These are phyloP conservation scores for Fusarium solani-melongenae DNA, from an alignment of 2,329 filamentous ascomycete genomes.

Conservation along the genomic window DNA sequence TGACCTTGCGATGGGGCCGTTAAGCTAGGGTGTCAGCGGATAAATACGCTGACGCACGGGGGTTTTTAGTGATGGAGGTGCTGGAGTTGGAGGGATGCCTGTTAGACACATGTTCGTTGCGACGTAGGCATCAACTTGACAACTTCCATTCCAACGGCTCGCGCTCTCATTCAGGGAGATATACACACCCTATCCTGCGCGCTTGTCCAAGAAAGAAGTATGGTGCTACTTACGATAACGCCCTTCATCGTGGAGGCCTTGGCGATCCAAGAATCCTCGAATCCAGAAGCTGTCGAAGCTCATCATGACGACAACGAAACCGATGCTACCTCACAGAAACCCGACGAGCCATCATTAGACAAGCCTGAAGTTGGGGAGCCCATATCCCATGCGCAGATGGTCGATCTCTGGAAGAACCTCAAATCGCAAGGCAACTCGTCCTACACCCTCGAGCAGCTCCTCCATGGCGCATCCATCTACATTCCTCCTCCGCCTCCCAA, in stretches of 20 bases:
- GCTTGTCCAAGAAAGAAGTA: conserved; percentile 46
- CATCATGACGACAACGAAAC: conserved; percentile 31
- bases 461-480: conserved; percentile 79
- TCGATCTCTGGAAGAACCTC: conserved; percentile 69
- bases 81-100: conserved; percentile 25
- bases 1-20: conserved; percentile 2
- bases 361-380: conserved; percentile 69
- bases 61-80: conserved; percentile 2
- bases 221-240: conserved; percentile 86
- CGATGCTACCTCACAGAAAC: not conserved
- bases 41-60: conserved; percentile 21
- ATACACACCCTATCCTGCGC: not conserved
- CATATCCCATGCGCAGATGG: conserved; percentile 76
- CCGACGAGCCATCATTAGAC: conserved; percentile 61
- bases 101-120: not conserved
- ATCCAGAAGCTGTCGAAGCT: conserved; percentile 7
- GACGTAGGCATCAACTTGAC: conserved; percentile 3
- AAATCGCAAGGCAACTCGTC: conserved; percentile 47
- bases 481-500: conserved; percentile 83
- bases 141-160: not conserved
- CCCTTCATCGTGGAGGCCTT: conserved; percentile 73
- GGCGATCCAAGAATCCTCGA: conserved; percentile 44
- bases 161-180: not conserved
- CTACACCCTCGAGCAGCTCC: conserved; percentile 73
- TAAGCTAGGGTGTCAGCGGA: conserved; percentile 25